phyloP scores from a whole-genome alignment of 257 asterid species.

The Nicotiana obtusifolia region DNA sequence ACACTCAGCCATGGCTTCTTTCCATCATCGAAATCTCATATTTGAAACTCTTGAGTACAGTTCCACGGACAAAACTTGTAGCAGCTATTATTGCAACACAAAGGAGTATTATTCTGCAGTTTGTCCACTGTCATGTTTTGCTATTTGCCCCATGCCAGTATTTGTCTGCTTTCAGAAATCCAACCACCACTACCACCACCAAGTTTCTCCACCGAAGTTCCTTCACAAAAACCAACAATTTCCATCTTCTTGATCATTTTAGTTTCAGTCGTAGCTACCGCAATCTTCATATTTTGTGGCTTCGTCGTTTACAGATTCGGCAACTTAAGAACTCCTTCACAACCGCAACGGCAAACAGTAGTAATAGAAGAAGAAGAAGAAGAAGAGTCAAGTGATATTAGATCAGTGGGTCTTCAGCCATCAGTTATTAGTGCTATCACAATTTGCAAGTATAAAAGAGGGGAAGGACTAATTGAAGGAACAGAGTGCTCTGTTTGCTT shows the following conservation, averaged over 20 bases:
- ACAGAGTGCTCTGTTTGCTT: slow-evolving; percentile 72
- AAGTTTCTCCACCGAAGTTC: not conserved
- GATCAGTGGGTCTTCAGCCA: slow-evolving; percentile 60
- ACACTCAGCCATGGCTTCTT: slow-evolving; percentile 31
- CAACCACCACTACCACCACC: slow-evolving; percentile 14
- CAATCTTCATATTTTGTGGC: slow-evolving; percentile 34
- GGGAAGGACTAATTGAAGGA: slow-evolving; percentile 60
- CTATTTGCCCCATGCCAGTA: slow-evolving; percentile 12
- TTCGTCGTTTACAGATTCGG: slow-evolving; percentile 36
- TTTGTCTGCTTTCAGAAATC: slow-evolving; percentile 5
- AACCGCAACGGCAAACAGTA: not conserved
- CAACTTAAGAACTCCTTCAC: slow-evolving; percentile 8
- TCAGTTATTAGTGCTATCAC: slow-evolving; percentile 58
- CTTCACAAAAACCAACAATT: not conserved
- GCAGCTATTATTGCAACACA: slow-evolving; percentile 13
- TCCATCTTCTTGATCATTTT: slow-evolving; percentile 27
- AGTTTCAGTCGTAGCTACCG: slow-evolving; percentile 30
- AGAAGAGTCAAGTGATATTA: slow-evolving; percentile 28
- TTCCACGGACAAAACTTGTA: slow-evolving; percentile 2
- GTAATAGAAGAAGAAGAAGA: slow-evolving; percentile 10
- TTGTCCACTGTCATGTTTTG: slow-evolving; percentile 21
- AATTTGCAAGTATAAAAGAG: slow-evolving; percentile 42
- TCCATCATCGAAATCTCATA: slow-evolving; percentile 27
- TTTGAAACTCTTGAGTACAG: slow-evolving; percentile 10
- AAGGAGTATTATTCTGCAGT: not conserved